phyloP scores from a whole-genome alignment of 1,284 basidiomycete species.

The Ganoderma lingzhi region DNA sequence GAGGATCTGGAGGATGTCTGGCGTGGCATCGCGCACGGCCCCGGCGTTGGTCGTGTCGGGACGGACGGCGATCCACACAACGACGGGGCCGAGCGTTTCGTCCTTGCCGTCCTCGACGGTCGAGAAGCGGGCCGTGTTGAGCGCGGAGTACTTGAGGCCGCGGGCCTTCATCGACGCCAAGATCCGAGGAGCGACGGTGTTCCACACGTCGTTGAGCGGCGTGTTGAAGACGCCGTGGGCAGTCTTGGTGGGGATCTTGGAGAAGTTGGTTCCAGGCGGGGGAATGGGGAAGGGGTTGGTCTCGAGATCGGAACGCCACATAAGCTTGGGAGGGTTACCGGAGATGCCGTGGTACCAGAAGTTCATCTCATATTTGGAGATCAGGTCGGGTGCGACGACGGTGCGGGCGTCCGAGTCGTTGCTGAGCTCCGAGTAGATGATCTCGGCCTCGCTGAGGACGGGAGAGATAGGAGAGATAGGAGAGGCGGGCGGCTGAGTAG shows the following conservation, averaged over 20 bases:
- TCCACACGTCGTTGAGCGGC: conserved; percentile 42
- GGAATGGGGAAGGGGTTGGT: conserved; percentile 44
- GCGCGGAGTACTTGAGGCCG: conserved; percentile 43
- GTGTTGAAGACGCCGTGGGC: conserved; percentile 47
- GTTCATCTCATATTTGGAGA: conserved; percentile 41
- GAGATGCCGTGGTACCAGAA: conserved; percentile 46
- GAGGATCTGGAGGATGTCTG: conserved; percentile 44
- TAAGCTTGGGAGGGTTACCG: conserved; percentile 44
- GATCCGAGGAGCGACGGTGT: conserved; percentile 46
- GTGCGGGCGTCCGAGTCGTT: conserved; percentile 28
- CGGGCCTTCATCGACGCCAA: conserved; percentile 41
- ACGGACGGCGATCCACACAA: conserved; percentile 48
- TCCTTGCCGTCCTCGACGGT: conserved; percentile 41
- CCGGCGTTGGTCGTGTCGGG: conserved; percentile 45
- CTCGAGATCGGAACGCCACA: conserved; percentile 47
- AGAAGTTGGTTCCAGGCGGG: conserved; percentile 36
- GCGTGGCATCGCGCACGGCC: conserved; percentile 44
- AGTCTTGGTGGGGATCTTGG: conserved; percentile 45
- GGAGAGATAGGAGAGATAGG: conserved; percentile 31
- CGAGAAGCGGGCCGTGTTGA: conserved; percentile 46
- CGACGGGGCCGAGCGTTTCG: conserved; percentile 41
- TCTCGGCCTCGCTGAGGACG: conserved; percentile 38
- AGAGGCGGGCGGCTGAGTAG: conserved; percentile 27
- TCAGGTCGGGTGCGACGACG: conserved; percentile 36
- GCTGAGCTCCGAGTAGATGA: conserved; percentile 35